Evolutionary conservation across 106 monocot species (phyloP).

Genomic region (Dendrobium huoshanense): DNA sequence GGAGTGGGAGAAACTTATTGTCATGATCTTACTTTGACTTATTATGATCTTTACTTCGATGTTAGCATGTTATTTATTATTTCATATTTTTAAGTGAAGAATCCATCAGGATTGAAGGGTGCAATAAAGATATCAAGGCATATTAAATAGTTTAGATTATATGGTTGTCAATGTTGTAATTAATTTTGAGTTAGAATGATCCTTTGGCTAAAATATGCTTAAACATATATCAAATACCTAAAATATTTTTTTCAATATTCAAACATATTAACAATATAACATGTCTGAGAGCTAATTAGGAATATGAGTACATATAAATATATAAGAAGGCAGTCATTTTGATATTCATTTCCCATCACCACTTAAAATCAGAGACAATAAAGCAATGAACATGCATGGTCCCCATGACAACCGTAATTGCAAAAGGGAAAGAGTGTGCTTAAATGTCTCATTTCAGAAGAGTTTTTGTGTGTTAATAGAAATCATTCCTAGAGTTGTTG

Average conservation of each 20-base stretch:
- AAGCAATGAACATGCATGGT: neutral
- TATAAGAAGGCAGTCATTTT: no score
- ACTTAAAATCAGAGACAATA: neutral
- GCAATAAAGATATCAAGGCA: neutral
- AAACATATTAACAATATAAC: neutral
- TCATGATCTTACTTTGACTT: no score
- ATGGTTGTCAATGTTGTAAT: neutral
- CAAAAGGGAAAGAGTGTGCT: no score
- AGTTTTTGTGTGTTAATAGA: no score
- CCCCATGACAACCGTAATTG: neutral
- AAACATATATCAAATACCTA: neutral
- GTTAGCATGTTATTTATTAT: no score
- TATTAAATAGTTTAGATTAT: neutral
- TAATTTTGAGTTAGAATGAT: neutral
- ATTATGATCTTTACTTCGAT: no score
- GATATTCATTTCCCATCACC: neutral
- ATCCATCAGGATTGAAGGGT: neutral
- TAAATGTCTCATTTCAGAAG: no score
- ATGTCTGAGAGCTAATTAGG: neutral
- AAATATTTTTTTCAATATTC: neutral
- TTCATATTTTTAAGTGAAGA: neutral
- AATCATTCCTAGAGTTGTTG: no score
- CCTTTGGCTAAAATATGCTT: neutral
- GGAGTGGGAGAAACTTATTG: no score
- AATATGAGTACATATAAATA: neutral